These are phyloP conservation scores for Asterophora lycoperdoides DNA, from an alignment of 768 basidiomycete genomes.

Conservation along the genomic window DNA sequence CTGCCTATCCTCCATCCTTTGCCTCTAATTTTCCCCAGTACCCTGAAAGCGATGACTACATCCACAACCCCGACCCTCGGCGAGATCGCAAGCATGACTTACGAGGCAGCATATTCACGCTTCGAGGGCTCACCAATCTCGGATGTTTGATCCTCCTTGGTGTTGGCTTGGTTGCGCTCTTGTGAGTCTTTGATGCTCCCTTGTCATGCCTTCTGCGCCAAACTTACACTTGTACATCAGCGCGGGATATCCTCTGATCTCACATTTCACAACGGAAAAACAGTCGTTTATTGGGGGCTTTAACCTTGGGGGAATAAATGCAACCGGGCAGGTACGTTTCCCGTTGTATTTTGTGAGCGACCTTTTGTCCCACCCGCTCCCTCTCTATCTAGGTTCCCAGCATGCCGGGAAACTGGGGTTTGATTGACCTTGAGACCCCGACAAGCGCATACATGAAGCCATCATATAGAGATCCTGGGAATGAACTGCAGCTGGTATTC, in stretches of 20 bases:
- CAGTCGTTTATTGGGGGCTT: slow-evolving; percentile 57
- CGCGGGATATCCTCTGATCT: slow-evolving; percentile 60
- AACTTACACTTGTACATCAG: slow-evolving; percentile 26
- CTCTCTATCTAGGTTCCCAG: slow-evolving; percentile 42
- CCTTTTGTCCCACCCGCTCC: neutral
- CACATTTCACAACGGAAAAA: slow-evolving; percentile 45
- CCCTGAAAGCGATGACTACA: slow-evolving; percentile 60
- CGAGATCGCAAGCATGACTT: slow-evolving; percentile 54
- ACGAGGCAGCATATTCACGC: slow-evolving; percentile 62
- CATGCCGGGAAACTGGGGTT: slow-evolving; percentile 58
- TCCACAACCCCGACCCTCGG: slow-evolving; percentile 71
- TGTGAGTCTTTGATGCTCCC: slow-evolving; percentile 38
- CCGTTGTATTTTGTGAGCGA: slow-evolving; percentile 3
- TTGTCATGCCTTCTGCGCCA: neutral
- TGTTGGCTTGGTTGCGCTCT: slow-evolving; percentile 50
- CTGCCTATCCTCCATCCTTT: slow-evolving; percentile 71
- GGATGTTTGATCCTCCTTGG: slow-evolving; percentile 60
- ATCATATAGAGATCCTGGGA: slow-evolving; percentile 49
- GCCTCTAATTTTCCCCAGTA: slow-evolving; percentile 58
- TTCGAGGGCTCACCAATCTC: slow-evolving; percentile 66
- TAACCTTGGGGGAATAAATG: slow-evolving; percentile 74
- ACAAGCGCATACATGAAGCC: slow-evolving; percentile 45
- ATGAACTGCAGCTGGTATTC: slow-evolving; percentile 67
- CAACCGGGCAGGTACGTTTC: slow-evolving; percentile 57
- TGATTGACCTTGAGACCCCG: slow-evolving; percentile 80